Conservation (phyloP, 2,329 filamentous ascomycete genomes). For the Penicillium verrucosum region DNA sequence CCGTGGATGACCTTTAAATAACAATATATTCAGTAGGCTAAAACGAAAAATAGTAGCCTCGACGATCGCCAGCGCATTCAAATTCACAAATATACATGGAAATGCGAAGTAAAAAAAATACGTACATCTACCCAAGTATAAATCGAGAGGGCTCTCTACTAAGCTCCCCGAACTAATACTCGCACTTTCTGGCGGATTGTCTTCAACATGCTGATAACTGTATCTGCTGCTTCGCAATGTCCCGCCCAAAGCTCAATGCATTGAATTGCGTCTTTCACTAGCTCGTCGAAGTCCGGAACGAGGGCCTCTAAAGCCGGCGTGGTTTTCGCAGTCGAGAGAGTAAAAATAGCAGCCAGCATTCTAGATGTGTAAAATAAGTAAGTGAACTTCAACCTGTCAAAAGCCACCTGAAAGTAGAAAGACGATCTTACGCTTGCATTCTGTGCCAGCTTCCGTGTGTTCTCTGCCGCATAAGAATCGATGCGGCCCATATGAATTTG, state of each 20-base stretch:
- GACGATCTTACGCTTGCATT: conserved; percentile 15
- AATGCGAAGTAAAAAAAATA: not conserved
- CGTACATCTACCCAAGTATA: not conserved
- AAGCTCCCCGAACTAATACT: not conserved
- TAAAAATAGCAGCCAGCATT: conserved; percentile 16
- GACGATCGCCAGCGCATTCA: not conserved
- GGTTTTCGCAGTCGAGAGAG: conserved; percentile 16
- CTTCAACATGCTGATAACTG: conserved; percentile 16
- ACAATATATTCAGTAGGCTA: not conserved
- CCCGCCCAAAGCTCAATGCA: conserved; percentile 13
- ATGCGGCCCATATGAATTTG: conserved; percentile 10
- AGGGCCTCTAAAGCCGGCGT: conserved; percentile 12
- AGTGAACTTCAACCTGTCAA: not conserved
- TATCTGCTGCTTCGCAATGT: conserved; percentile 13
- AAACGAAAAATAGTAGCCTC: not conserved
- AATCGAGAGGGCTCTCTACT: not conserved
- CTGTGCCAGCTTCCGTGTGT: conserved; percentile 15
- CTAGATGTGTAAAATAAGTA: not conserved
- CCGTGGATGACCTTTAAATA: not conserved
- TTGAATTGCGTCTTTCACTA: conserved; percentile 13
- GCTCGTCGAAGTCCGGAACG: conserved; percentile 15
- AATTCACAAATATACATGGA: not conserved
- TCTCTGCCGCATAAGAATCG: conserved; percentile 11
- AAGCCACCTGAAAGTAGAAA: not conserved
- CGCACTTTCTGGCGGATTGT: conserved; percentile 16